A percentile compares a stretch with the other conserved stretches of the same genome.
Conservation (phyloP, 2,329 filamentous ascomycete genomes). For the Nigrospora oryzae region DNA sequence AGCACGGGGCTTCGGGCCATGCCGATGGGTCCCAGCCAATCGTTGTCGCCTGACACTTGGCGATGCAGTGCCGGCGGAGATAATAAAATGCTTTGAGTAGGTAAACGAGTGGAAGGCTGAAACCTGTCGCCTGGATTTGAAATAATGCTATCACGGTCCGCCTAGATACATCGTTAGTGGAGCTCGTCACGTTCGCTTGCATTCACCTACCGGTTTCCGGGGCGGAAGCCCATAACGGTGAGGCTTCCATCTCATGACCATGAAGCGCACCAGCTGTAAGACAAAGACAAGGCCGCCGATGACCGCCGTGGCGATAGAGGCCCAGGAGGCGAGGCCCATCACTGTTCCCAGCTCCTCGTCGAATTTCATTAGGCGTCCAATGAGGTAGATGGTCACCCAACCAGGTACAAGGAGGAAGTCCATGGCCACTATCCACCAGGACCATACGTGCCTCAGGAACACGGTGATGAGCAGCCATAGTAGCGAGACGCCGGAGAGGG, state of each 20-base stretch:
- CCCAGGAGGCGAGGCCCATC: neutral
- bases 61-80: constrained; percentile 1
- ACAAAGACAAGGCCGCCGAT: neutral
- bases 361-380: neutral
- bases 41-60: neutral
- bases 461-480: neutral
- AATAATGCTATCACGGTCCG: neutral
- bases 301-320: neutral
- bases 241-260: neutral
- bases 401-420: neutral
- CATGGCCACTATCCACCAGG: constrained; percentile 1
- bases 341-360: neutral
- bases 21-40: too few relatives aligned
- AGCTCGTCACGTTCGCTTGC: too few relatives aligned
- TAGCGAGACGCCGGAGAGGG: neutral
- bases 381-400: neutral
- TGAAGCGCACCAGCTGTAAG: neutral
- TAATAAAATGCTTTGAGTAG: constrained; percentile 1
- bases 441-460: constrained; percentile 1
- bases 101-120: neutral
- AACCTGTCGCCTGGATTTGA: neutral
- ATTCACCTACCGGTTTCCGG: neutral
- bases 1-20: too few relatives aligned
- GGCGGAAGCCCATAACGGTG: neutral
- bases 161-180: neutral